phyloP scores from a whole-genome alignment of 73 alveolate genomes.

The Paramecium tetraurelia region DNA sequence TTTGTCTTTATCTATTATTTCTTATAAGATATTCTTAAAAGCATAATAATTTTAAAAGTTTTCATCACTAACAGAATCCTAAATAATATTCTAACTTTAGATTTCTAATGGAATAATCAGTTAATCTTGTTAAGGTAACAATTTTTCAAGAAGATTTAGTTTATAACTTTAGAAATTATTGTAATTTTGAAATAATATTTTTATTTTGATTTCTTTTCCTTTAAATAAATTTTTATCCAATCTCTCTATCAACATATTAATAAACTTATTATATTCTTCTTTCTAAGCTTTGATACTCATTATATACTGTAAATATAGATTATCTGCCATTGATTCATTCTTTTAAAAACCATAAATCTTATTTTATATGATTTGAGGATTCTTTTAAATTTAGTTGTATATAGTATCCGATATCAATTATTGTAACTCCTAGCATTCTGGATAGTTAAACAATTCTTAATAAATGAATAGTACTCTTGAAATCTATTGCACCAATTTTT shows the following conservation, averaged over 20 bases:
- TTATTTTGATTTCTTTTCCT: not conserved
- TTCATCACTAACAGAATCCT: not conserved
- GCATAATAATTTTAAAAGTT: not conserved
- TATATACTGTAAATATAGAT: not conserved
- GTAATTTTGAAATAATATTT: not conserved
- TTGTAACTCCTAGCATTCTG: not conserved
- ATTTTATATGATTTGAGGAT: not conserved
- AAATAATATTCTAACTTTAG: not conserved
- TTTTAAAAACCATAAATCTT: not conserved
- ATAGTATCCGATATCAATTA: not conserved
- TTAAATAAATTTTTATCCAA: not conserved
- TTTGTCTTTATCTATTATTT: not conserved
- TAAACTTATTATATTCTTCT: not conserved
- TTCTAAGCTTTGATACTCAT: not conserved
- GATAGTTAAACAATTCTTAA: not conserved
- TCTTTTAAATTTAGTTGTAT: not conserved
- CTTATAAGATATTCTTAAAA: not conserved
- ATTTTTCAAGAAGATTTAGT: not conserved
- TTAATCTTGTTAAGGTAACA: not conserved
- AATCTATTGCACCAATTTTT: not conserved
- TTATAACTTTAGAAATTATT: not conserved
- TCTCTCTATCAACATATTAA: not conserved
- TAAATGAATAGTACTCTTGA: not conserved
- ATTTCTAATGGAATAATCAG: not conserved
- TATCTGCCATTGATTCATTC: not conserved